phyloP scores from a whole-genome alignment of 2,329 filamentous ascomycete genomes.

The Septoria linicola region DNA sequence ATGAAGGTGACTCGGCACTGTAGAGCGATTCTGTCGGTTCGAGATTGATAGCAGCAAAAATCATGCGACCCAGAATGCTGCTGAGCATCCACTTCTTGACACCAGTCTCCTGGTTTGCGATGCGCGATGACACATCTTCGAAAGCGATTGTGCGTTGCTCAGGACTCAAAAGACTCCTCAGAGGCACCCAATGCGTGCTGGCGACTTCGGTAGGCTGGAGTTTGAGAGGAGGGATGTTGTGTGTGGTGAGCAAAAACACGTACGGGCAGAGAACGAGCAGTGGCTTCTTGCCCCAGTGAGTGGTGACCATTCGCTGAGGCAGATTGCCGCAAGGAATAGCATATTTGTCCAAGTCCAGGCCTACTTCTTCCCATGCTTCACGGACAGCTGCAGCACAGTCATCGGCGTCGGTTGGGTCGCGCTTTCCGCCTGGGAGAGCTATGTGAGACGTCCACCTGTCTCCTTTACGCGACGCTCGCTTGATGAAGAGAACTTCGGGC shows the following conservation, averaged over 20 bases:
- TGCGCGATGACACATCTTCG: constrained; percentile 63
- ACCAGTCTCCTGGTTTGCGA: constrained; percentile 56
- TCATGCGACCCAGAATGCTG: constrained; percentile 63
- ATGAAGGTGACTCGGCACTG: constrained; percentile 46
- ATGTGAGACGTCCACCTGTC: constrained; percentile 71
- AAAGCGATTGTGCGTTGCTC: constrained; percentile 61
- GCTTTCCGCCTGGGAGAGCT: constrained; percentile 65
- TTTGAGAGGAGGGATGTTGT: constrained; percentile 55
- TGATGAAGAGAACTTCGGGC: constrained; percentile 70
- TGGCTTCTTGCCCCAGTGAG: constrained; percentile 62
- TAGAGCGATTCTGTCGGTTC: constrained; percentile 61
- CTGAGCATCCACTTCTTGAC: constrained; percentile 56
- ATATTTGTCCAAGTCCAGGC: constrained; percentile 50
- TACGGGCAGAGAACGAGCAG: constrained; percentile 70
- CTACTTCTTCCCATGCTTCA: constrained; percentile 67
- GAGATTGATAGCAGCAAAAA: constrained; percentile 64
- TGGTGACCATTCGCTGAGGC: constrained; percentile 64
- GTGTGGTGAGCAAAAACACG: constrained; percentile 62
- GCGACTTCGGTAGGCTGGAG: constrained; percentile 69
- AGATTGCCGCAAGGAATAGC: constrained; percentile 59
- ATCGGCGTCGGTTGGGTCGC: constrained; percentile 63
- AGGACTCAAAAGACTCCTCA: constrained; percentile 61
- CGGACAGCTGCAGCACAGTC: constrained; percentile 63
- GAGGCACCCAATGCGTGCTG: constrained; percentile 67
- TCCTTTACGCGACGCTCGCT: constrained; percentile 62